Evolutionary conservation across 2,329 filamentous ascomycete genomes (phyloP).

Genomic region (Thelonectria rubi): DNA sequence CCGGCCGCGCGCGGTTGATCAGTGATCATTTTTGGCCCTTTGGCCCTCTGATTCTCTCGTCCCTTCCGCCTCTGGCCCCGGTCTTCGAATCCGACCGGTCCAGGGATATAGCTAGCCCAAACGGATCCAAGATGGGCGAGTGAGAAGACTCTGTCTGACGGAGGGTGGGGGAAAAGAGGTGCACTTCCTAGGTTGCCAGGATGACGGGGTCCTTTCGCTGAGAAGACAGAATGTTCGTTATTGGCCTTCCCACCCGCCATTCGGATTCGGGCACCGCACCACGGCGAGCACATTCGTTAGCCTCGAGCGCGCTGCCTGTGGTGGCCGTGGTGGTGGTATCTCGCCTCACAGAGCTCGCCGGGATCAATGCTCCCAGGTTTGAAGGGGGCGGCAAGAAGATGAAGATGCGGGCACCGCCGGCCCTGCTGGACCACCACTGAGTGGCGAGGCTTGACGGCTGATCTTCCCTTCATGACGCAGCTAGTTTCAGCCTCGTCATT

Average conservation of each 20-base stretch:
- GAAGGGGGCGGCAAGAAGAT: conserved; percentile 16
- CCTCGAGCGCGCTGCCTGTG: conserved; percentile 18
- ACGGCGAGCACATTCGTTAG: conserved; percentile 3
- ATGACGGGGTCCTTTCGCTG: conserved; percentile 23
- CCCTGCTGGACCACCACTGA: conserved; percentile 28
- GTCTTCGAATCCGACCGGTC: no score
- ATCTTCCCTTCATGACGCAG: conserved; percentile 5
- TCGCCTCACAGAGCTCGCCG: conserved; percentile 12
- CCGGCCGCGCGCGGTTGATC: conserved; percentile 34
- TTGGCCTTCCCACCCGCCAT: not conserved
- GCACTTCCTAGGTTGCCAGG: conserved; percentile 24
- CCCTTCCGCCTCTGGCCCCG: conserved; percentile 19
- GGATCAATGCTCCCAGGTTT: conserved; percentile 31
- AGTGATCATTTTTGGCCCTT: conserved; percentile 27
- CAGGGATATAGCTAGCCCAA: conserved; percentile 18
- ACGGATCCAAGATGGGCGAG: conserved; percentile 28
- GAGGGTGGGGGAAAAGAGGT: conserved; percentile 28
- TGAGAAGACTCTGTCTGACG: conserved; percentile 24
- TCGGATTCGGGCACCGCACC: not conserved
- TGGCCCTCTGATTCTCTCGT: conserved; percentile 14
- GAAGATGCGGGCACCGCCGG: conserved; percentile 28
- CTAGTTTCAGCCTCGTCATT: conserved; percentile 39
- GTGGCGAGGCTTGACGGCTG: conserved; percentile 34
- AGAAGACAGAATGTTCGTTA: not conserved
- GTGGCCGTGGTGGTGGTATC: conserved; percentile 25